Evolutionary conservation across 176 grass and related monocot species (phyloP), one percentile per base, ranked within the genome.

Genomic region (Aegilops umbellulata): DNA sequence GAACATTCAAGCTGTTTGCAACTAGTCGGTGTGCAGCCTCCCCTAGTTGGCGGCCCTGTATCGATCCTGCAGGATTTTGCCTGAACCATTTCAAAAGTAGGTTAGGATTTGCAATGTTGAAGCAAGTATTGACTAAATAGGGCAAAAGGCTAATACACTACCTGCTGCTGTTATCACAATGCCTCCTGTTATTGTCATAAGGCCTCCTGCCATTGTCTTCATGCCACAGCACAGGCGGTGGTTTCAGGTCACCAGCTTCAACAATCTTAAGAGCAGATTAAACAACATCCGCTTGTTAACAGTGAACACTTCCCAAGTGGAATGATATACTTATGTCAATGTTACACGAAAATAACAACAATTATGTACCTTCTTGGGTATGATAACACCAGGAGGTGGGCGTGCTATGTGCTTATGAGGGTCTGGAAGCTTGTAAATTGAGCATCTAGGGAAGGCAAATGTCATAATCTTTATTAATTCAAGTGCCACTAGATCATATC

Each of bases 381-480:
- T 85, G 87, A 88, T 91, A 88, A 99, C 94, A 81, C 94, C 97
- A 92, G 51, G 76, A 60, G 92, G 97, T 23, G 94, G 97, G 7
- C 7, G 82, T 69, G 92, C 88, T 35, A 99, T 94, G 74, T 99
- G 97, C 66, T 94, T 96, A 81, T 96, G 97, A 60, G 74, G 65
- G 85, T 99, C 97, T 44, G 97, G 97, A 87, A 99, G 90, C 88
- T 93, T 96, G 89, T 93, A 99, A 74, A 99, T 93, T 80, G 94
- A 86, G 65, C 92, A 96, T 91, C 97, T 99, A 69, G 20, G 55
- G 69, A 77, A 88, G 49, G 26, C 15, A 80, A 39, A 83, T 71
- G 71, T 55, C 62, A 86, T 67, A 51, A 60, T 84, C 74, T 49
- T 85, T 60, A 83, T 85, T 60, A 83, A 79, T 69, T 75, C 41